Conservation (phyloP, 208 protist genomes). For the Leishmania tropica region DNA sequence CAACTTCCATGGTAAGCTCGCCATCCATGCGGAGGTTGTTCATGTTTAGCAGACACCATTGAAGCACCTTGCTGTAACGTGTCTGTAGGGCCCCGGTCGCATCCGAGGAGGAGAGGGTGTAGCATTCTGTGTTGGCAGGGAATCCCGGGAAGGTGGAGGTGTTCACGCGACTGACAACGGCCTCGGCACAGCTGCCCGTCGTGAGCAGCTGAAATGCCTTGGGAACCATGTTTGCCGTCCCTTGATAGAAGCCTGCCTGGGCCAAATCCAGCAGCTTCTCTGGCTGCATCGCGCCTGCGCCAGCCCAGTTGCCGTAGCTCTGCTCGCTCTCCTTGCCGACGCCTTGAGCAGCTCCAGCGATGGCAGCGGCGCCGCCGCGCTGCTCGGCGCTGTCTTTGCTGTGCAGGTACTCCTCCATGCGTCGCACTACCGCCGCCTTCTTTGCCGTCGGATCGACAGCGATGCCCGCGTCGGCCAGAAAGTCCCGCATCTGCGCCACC, state of each 20-base stretch:
- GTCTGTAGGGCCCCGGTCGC: constrained; percentile 64
- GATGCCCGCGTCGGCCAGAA: constrained; percentile 50
- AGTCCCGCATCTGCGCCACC: constrained; percentile 75
- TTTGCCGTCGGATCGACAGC: constrained; percentile 28
- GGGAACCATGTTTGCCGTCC: constrained; percentile 76
- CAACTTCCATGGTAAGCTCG: constrained; percentile 77
- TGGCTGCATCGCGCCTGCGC: constrained; percentile 53
- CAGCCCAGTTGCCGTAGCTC: constrained; percentile 61
- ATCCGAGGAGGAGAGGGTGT: constrained; percentile 77
- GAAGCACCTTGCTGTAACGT: constrained; percentile 89
- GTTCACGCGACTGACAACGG: constrained; percentile 85
- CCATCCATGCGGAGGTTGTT: constrained; percentile 91
- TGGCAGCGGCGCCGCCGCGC: constrained; percentile 2
- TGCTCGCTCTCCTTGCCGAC: constrained; percentile 21
- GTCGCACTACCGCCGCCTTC: constrained; percentile 85
- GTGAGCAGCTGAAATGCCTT: constrained; percentile 91
- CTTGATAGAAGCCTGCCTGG: constrained; percentile 89
- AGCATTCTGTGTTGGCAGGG: constrained; percentile 90
- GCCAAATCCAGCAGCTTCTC: constrained; percentile 86
- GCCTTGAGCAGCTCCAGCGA: background rate
- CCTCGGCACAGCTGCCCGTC: constrained; percentile 70
- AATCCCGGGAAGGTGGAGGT: constrained; percentile 89
- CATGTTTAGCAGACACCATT: constrained; percentile 94
- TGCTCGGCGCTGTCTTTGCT: constrained; percentile 21
- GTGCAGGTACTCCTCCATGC: constrained; percentile 86